A percentile compares a stretch with the other conserved stretches of the same genome.
Evolutionary conservation across 2,329 filamentous ascomycete genomes (phyloP).

Genomic region (Xylariaceae sp.): DNA sequence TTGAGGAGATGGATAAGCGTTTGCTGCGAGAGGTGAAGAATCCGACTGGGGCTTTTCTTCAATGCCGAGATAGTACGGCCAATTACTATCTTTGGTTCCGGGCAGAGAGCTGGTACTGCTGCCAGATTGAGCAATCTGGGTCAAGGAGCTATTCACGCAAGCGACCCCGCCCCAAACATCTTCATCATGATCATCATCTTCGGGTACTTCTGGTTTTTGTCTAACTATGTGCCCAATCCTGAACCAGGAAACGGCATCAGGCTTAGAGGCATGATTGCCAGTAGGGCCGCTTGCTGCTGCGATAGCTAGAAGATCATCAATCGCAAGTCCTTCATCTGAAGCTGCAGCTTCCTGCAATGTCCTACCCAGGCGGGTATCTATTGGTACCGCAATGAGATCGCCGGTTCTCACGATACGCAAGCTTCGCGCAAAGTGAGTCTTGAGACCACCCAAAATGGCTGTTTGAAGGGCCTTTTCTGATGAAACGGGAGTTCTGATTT

Average conservation of each 20-base stretch:
- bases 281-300: conserved; percentile 42
- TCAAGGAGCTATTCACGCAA: conserved; percentile 79
- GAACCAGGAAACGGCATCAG: conserved; percentile 82
- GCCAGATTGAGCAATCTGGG: conserved; percentile 87
- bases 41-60: conserved; percentile 58
- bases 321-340: conserved; percentile 55
- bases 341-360: conserved; percentile 70
- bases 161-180: conserved; percentile 83
- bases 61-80: conserved; percentile 85
- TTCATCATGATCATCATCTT: conserved; percentile 59
- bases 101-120: conserved; percentile 80
- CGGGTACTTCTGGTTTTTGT: conserved; percentile 46
- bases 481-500: conserved; percentile 83
- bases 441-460: conserved; percentile 79
- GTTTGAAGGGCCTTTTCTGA: conserved; percentile 83
- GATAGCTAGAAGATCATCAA: conserved; percentile 66
- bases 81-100: conserved; percentile 69
- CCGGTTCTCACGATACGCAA: conserved; percentile 79
- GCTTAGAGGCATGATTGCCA: conserved; percentile 30
- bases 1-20: conserved; percentile 43
- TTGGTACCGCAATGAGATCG: conserved; percentile 82
- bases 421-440: conserved; percentile 81
- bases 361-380: conserved; percentile 80
- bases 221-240: conserved; percentile 71
- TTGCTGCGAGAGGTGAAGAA: conserved; percentile 35